Evolutionary conservation across 2,329 filamentous ascomycete species (phyloP).

Genomic region (Fusarium buharicum): DNA sequence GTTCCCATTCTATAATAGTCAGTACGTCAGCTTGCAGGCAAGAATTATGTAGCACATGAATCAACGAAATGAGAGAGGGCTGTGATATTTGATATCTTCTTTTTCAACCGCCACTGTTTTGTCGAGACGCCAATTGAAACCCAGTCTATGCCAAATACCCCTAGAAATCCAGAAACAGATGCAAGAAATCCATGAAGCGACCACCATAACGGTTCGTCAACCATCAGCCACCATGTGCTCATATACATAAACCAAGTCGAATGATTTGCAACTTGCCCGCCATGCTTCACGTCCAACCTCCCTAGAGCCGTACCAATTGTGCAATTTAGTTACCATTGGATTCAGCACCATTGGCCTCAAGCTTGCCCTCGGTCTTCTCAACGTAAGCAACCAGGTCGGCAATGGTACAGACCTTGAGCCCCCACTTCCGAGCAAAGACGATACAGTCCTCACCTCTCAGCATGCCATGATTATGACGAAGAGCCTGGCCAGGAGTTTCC

Average conservation of each 20-base stretch:
- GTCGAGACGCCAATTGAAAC: slow-evolving; percentile 36
- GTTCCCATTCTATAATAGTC: background rate
- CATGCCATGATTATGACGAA: slow-evolving; percentile 81
- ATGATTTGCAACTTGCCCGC: slow-evolving; percentile 1
- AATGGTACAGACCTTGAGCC: slow-evolving; percentile 94
- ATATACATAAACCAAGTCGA: slow-evolving; percentile 10
- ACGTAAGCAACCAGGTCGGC: slow-evolving; percentile 85
- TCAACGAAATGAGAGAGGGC: background rate
- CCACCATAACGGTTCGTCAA: slow-evolving; percentile 18
- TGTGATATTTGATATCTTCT: slow-evolving; percentile 20
- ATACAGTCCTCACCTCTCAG: slow-evolving; percentile 90
- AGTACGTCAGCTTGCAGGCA: background rate
- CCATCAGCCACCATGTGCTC: slow-evolving; percentile 18
- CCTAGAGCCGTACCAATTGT: background rate
- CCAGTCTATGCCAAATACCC: slow-evolving; percentile 37
- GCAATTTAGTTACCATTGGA: slow-evolving; percentile 36
- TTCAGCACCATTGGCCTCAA: slow-evolving; percentile 52
- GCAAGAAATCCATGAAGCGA: slow-evolving; percentile 32
- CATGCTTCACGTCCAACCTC: slow-evolving; percentile 2
- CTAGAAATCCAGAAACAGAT: slow-evolving; percentile 38
- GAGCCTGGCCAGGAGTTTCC: slow-evolving; percentile 73
- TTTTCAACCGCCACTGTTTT: slow-evolving; percentile 33
- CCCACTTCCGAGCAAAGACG: slow-evolving; percentile 86
- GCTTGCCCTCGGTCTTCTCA: slow-evolving; percentile 76
- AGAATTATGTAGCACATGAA: background rate